Conservation (phyloP, 306 rosid genomes). For the Gillenia trifoliata region DNA sequence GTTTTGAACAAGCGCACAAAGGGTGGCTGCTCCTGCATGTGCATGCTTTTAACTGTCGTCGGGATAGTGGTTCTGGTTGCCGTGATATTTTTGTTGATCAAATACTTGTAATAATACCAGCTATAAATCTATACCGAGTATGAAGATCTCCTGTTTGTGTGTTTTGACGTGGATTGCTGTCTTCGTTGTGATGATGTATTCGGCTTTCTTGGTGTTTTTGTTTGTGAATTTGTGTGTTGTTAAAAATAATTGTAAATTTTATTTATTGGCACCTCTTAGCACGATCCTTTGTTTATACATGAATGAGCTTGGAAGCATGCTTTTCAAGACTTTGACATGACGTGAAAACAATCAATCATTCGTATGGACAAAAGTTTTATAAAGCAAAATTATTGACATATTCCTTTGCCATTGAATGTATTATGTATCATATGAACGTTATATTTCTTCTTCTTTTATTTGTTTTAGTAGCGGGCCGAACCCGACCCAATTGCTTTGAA, state of each 20-base stretch:
- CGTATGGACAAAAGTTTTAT: too few relatives aligned
- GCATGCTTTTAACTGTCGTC: slow-evolving; percentile 67
- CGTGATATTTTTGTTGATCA: slow-evolving; percentile 62
- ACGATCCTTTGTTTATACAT: background rate
- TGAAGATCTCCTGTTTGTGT: background rate
- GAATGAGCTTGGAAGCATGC: too few relatives aligned
- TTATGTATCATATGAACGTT: too few relatives aligned
- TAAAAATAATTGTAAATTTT: slow-evolving; percentile 7
- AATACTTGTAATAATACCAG: slow-evolving; percentile 52
- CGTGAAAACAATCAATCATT: background rate
- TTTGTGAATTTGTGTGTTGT: slow-evolving; percentile 14
- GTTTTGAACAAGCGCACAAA: slow-evolving; percentile 73
- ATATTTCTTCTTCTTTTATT: too few relatives aligned
- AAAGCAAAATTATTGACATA: too few relatives aligned
- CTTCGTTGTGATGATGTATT: slow-evolving; percentile 11
- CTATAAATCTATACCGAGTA: slow-evolving; percentile 3
- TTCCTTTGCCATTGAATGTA: background rate
- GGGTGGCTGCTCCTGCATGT: slow-evolving; percentile 94
- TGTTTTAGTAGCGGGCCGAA: too few relatives aligned
- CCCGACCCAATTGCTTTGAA: too few relatives aligned
- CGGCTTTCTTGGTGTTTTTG: slow-evolving; percentile 7
- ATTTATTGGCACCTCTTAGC: background rate
- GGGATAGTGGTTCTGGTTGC: slow-evolving; percentile 71
- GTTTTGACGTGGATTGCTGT: slow-evolving; percentile 22
- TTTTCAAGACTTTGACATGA: background rate